Base-by-base conservation (phyloP, 2,329 filamentous ascomycete genomes). In the Hymenoscyphus repandus region DNA sequence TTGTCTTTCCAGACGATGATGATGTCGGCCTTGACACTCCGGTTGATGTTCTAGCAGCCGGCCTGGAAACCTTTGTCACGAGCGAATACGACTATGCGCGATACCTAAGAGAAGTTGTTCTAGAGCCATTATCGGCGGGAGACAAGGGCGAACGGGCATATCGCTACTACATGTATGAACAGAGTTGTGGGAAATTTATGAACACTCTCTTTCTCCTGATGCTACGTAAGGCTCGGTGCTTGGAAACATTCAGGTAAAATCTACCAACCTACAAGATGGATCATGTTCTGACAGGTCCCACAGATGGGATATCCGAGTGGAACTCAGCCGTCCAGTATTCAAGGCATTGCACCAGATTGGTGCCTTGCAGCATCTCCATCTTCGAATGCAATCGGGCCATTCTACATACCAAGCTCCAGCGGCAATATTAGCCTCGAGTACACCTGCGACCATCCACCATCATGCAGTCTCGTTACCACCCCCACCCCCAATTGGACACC, bases 251-350 rank as follows among this genome's bases (percentile, higher is more conserved):
- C 59, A 71, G 68, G 78, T 82, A 59, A n/a, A 53, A 75, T 51
- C 40, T 27, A 22, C 12, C 1, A 22, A 5, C 13, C 18, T 4
- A 4, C 1, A 1, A 13, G 12, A 30, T 33, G 15, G 36, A 4
- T 10, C 4, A 15, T 32, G 15, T 31, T 10, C 44, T 53, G 4
- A 53, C 45, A 20, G 27, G 6, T 13, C 20, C 6, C 39, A 22
- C 47, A 82, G 77, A 56, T 85, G 82, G 82, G 82, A 85, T 62
- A 78, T 84, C 48, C 74, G 79, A 6, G 76, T 85, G 49, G 81
- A 85, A 63, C 71, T 85, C 9, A 81, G 76, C 61, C 71, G 78
- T 5, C 74, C 73, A 1, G 74, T 85, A 4, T 84, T 80, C 66
- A 72, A 72, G 50, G 72, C 74, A 32, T 69, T 85, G 10, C 80